These are phyloP conservation scores for Tephrocybe rancida DNA, from an alignment of 768 basidiomycete genomes.

Conservation along the genomic window DNA sequence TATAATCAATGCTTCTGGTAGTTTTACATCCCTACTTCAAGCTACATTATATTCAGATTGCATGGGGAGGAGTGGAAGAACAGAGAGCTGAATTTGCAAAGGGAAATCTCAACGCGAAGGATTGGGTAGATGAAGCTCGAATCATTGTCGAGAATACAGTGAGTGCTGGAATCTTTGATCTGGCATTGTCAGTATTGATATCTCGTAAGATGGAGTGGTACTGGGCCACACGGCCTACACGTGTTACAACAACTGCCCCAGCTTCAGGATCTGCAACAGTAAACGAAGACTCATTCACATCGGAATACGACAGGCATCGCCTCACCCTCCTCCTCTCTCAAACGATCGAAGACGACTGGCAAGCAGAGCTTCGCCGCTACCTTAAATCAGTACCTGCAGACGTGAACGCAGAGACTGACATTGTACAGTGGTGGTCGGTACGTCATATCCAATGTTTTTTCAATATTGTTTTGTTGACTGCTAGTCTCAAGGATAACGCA, in stretches of 20 bases:
- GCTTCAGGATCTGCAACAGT: too few relatives aligned
- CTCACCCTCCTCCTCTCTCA: too few relatives aligned
- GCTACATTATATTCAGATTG: conserved; percentile 22
- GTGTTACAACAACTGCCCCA: too few relatives aligned
- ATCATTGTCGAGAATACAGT: conserved; percentile 16
- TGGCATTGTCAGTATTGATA: too few relatives aligned
- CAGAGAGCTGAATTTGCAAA: conserved; percentile 14
- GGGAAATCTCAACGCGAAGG: conserved; percentile 18
- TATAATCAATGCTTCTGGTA: conserved; percentile 13
- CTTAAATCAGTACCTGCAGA: background rate
- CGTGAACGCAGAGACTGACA: conserved; percentile 14
- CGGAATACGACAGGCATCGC: too few relatives aligned
- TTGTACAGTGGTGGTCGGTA: conserved; percentile 19
- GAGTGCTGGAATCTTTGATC: background rate
- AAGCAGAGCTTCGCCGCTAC: too few relatives aligned
- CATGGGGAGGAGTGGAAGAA: conserved; percentile 29
- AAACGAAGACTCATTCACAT: too few relatives aligned
- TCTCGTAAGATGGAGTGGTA: too few relatives aligned
- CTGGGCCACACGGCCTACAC: too few relatives aligned
- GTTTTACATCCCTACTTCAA: conserved; percentile 35
- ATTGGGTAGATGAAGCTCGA: conserved; percentile 21
- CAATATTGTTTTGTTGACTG: background rate
- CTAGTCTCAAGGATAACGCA: too few relatives aligned
- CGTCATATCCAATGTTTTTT: background rate
- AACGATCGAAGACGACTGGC: too few relatives aligned